Evolutionary conservation across 2,329 filamentous ascomycete species (phyloP), one percentile per base, ranked within the genome.

Genomic region (Aspergillus luchuensis): DNA sequence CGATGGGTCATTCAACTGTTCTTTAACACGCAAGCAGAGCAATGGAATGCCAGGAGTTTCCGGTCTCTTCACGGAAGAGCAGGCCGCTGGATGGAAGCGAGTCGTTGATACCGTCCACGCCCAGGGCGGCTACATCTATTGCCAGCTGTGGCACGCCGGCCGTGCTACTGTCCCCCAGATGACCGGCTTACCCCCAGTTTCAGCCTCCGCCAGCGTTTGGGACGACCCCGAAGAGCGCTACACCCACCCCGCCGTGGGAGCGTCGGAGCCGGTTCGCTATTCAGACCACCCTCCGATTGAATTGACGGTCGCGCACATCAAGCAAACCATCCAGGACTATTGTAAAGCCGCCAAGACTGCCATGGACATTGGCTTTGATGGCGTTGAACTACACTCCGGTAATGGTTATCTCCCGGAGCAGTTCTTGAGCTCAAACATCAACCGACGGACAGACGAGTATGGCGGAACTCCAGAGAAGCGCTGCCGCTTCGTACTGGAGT

Each of bases 401-500:
- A 84, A 84, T 60, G 82, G 81, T 1, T 84, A 84, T 58, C 73
- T 85, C 3, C 75, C 81, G 0, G 82, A 85, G 62, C 82, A 85
- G 61, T 85, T 85, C 67, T 68, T 81, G 4, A 80, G 81, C 62
- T 79, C 80, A 45, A 81, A 78, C 36, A 73, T 78, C 62, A 85
- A 85, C 69, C 76, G 75, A 62, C 74, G 83, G 23, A 81, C 77
- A 0, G 82, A 85, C 64, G 70, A 73, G 10, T 85, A 82, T 63
- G 83, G 83, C 8, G 83, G 83, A 5, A 79, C 74, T 3, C 73
- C 82, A 1, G 78, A 83, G 67, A 82, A 83, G 59, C 76, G 82
- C n/a, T 83, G 80, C 62, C 79, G 77, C 4, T 88, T 89, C 65
- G 80, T 79, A 1, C 69, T 87, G 2, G 84, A 86, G 64, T 75